A percentile compares a stretch with the other conserved stretches of the same genome.
phyloP scores from a whole-genome alignment of 495 filamentous ascomycete species.

The Penicillium coffeae region DNA sequence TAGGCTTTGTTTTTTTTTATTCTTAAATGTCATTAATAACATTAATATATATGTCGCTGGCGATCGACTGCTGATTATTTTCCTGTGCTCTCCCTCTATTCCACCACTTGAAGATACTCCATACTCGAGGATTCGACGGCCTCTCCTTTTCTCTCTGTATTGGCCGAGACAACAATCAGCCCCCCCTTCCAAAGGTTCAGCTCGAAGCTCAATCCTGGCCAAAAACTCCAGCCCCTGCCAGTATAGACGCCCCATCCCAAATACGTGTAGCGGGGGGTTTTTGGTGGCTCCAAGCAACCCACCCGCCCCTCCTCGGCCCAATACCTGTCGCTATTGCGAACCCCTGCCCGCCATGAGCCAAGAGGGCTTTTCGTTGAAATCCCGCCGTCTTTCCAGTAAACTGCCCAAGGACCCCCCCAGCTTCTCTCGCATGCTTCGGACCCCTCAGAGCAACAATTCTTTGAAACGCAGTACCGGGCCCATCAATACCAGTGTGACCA shows the following conservation, averaged over 20 bases:
- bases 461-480: conserved; percentile 69
- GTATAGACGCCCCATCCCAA: background rate
- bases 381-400: conserved; percentile 46
- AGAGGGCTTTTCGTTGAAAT: conserved; percentile 44
- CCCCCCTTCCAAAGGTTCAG: background rate
- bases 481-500: conserved; percentile 47
- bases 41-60: too few relatives aligned
- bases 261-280: background rate
- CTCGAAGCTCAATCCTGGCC: too few relatives aligned
- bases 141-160: background rate
- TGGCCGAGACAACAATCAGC: background rate
- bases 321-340: conserved; percentile 27
- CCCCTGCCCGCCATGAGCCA: conserved; percentile 39
- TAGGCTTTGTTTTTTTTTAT: background rate
- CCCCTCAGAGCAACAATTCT: conserved; percentile 43
- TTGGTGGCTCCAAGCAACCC: too few relatives aligned
- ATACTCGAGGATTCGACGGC: background rate
- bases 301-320: conserved; percentile 28
- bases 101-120: background rate
- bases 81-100: too few relatives aligned
- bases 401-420: conserved; percentile 48
- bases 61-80: too few relatives aligned
- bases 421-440: conserved; percentile 42
- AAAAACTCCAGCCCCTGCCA: too few relatives aligned
- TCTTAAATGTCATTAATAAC: too few relatives aligned